Base-by-base conservation (phyloP, 805 yeast genomes). In the Zygoascus ofunaensis region DNA sequence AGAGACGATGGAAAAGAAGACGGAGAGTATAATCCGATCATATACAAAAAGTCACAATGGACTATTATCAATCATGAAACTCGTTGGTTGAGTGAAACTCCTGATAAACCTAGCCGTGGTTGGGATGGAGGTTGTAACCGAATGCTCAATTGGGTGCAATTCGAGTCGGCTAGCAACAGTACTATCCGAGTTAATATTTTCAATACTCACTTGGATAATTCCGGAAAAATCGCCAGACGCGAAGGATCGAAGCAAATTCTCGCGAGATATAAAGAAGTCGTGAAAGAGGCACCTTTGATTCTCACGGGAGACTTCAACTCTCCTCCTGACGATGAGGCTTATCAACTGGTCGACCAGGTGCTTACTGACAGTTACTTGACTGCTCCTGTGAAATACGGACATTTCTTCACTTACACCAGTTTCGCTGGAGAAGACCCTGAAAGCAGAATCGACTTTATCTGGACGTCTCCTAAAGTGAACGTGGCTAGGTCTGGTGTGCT, bases 231-330 rank as follows among this genome's bases (percentile, higher is more conserved):
- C 1, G 73, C 77, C n/a, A 59, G 79, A 47, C 50, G 56, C 21
- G 67, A 71, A 41, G 67, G 75, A 4, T 72, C 74, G 4, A 66
- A 70, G 36, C 48, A 74, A 47, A 67, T 72, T 37, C 62, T 66
- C 12, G 20, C 43, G 14, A 45, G 46, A 32, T 50, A 55, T 24
- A 55, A 54, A 7, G 62, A 61, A 8, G 58, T 60, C 20, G 69
- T 49, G 63, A 63, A 61, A 18, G 66, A 70, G 2, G 43, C 35
- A 4, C 38, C 38, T 34, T 20, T 23, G 14, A 61, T 74, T 41
- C 60, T 77, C n/a, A 60, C 68, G 14, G 82, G 82, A 2, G 82
- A 77, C 55, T 73, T 79, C 61, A 79, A 79, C 53, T 69, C 79
- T 32, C 62, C 66, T 42, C 69, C 72, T 1, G 50, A 58, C n/a